phyloP scores from a whole-genome alignment of 495 filamentous ascomycete genomes.

The Neurospora pannonica region DNA sequence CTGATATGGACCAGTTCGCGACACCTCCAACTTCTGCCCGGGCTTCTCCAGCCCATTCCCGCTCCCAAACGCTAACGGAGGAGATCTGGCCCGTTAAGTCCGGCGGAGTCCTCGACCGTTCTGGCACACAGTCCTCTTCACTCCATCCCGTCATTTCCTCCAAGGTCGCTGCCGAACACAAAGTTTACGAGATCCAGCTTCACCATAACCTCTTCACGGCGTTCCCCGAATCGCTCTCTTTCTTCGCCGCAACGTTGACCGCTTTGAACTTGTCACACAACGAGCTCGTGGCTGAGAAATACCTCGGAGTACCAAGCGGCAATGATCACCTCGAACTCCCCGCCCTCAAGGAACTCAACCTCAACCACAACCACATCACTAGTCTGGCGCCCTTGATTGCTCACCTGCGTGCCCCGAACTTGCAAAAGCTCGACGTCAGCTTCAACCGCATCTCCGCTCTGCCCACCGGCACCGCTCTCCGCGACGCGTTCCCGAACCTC shows the following conservation, averaged over 20 bases:
- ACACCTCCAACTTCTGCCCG: conserved; percentile 43
- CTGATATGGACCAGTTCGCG: conserved; percentile 65
- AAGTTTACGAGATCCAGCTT: conserved; percentile 49
- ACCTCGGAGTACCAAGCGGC: conserved; percentile 31
- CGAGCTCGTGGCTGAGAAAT: conserved; percentile 50
- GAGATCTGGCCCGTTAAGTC: conserved; percentile 54
- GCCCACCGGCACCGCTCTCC: conserved; percentile 42
- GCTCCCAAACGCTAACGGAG: conserved; percentile 29
- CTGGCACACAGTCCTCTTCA: conserved; percentile 50
- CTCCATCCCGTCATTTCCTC: conserved; percentile 44
- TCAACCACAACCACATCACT: conserved; percentile 59
- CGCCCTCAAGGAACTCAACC: conserved; percentile 61
- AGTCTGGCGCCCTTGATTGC: conserved; percentile 52
- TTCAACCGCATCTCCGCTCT: conserved; percentile 66
- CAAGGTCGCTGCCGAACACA: conserved; percentile 37
- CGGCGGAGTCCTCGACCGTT: conserved; percentile 66
- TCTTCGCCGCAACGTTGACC: conserved; percentile 59
- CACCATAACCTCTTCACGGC: conserved; percentile 64
- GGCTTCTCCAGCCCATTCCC: conserved; percentile 31
- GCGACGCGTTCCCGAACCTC: conserved; percentile 54
- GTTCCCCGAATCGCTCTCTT: conserved; percentile 58
- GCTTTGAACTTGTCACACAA: conserved; percentile 75
- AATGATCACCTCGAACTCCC: conserved; percentile 57
- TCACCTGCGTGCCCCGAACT: conserved; percentile 56
- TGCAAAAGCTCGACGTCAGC: conserved; percentile 69